Evolutionary conservation across 768 basidiomycete species (phyloP), one percentile per base, ranked within the genome.

Genomic region (Tulasnella calospora): DNA sequence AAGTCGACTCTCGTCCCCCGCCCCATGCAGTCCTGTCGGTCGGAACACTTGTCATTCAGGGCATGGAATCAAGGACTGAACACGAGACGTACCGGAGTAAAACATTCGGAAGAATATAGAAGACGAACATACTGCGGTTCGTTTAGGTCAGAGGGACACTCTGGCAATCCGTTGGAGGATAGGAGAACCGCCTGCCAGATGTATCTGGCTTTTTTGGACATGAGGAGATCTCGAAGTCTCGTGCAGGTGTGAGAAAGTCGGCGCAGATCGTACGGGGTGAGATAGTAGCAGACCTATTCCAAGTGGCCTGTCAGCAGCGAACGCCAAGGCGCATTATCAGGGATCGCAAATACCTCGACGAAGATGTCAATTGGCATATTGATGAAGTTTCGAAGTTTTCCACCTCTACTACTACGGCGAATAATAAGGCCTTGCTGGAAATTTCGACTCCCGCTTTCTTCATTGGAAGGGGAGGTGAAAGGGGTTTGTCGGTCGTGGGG

Each of bases 351-450:
- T 79, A 80, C 79, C 46, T 79, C 79, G 23, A 61, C 72, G 41
- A 80, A 80, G 46, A 80, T 79, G 57, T 80, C 79, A 15, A 80
- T 38, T 13, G 79, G 79, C 79, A 80, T 74, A 17, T 79, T 74
- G 71, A 80, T 79, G 35, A 80, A 35, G 73, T 67, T 51, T 6
- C 35, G 78, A 36, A 80, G 79, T 47, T 77, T 79, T 21, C 79
- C 79, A 7, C 61, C 61, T 33, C 33, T 67, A 27, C 30, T 30
- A 35, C 33, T 67, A 13, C 61, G 27, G 33, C 61, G 61, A 33
- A 7, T 35, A 17, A 67, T 67, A 27, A 35, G 33, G 5, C 30
- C 61, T 67, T 67, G 61, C 35, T 67, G 61, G 33, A 35, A 67
- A 13, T 67, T 27, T 30, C 61, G 27, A 30, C 6, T 15, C 5